phyloP scores from a whole-genome alignment of 2,329 filamentous ascomycete species.

The Penicillium concentricum region DNA sequence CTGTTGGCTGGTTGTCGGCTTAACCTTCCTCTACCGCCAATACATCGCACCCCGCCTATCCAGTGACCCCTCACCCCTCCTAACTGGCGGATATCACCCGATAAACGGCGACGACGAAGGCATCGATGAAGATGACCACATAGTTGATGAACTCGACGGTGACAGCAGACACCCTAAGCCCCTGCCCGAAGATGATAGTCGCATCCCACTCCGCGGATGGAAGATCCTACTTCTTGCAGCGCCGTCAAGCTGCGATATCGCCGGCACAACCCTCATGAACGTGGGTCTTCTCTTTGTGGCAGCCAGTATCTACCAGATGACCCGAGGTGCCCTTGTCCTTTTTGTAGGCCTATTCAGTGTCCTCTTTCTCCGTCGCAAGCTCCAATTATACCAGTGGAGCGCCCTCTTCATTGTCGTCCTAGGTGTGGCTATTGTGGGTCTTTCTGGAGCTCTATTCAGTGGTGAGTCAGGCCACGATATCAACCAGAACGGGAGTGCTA shows the following conservation, averaged over 20 bases:
- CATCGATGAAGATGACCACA: constrained; percentile 47
- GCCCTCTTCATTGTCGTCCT: constrained; percentile 81
- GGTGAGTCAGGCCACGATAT: constrained; percentile 48
- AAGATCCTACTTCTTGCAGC: constrained; percentile 74
- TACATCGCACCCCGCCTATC: constrained; percentile 45
- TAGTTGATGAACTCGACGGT: constrained; percentile 45
- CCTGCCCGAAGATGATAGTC: constrained; percentile 54
- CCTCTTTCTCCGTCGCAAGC: constrained; percentile 75
- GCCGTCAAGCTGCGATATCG: constrained; percentile 89
- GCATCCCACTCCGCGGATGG: constrained; percentile 64
- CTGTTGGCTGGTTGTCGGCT: constrained; percentile 85
- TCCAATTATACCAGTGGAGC: constrained; percentile 89
- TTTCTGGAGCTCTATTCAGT: constrained; percentile 80
- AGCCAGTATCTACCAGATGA: constrained; percentile 98
- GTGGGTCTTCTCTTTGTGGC: constrained; percentile 90
- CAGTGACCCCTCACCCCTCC: constrained; percentile 41
- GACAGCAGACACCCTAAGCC: constrained; percentile 52
- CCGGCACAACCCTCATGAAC: constrained; percentile 96
- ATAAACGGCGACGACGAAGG: constrained; percentile 54
- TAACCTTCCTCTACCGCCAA: constrained; percentile 65
- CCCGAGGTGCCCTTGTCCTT: constrained; percentile 85
- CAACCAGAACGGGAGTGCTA: constrained; percentile 28
- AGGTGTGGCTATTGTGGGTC: constrained; percentile 84
- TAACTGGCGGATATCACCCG: constrained; percentile 63
- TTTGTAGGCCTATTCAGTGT: constrained; percentile 97